Evolutionary conservation across 805 yeast species (phyloP).

Genomic region (Yamadazyma phyllophila): DNA sequence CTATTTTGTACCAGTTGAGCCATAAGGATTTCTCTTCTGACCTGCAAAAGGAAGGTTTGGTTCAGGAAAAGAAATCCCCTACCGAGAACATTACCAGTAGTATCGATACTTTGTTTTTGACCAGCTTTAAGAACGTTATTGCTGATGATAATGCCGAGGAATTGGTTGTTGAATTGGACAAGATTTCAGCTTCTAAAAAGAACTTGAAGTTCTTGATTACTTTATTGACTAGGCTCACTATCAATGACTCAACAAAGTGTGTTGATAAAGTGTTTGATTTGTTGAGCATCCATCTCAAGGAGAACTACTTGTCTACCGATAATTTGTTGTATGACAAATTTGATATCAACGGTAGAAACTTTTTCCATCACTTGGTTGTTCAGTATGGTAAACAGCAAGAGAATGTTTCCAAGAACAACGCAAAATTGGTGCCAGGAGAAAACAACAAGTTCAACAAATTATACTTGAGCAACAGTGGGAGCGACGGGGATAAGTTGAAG

Average conservation of each 20-base stretch:
- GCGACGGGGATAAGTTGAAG: constrained; percentile 18
- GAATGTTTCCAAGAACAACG: constrained; percentile 22
- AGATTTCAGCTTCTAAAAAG: constrained; percentile 34
- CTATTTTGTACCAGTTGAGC: constrained; percentile 51
- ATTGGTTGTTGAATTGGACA: constrained; percentile 40
- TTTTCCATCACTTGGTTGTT: constrained; percentile 81
- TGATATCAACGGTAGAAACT: constrained; percentile 79
- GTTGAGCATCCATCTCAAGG: constrained; percentile 45
- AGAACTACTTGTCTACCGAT: constrained; percentile 14
- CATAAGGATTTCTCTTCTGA: constrained; percentile 19
- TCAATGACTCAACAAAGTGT: constrained; percentile 52
- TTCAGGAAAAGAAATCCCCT: neutral
- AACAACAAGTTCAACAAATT: constrained; percentile 24
- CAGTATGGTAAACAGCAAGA: constrained; percentile 63
- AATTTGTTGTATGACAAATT: constrained; percentile 47
- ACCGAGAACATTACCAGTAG: constrained; percentile 1
- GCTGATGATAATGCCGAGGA: constrained; percentile 42
- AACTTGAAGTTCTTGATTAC: constrained; percentile 55
- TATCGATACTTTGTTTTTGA: constrained; percentile 11
- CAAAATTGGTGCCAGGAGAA: constrained; percentile 29
- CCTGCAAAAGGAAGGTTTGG: neutral
- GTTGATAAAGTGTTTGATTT: constrained; percentile 54
- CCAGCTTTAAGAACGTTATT: constrained; percentile 17
- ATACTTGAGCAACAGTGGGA: constrained; percentile 28
- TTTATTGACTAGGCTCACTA: constrained; percentile 63